A percentile compares a stretch with the other conserved stretches of the same genome.
These are phyloP conservation scores for Fusarium incarnatum DNA, from an alignment of 2,329 filamentous ascomycete species.

Conservation along the genomic window DNA sequence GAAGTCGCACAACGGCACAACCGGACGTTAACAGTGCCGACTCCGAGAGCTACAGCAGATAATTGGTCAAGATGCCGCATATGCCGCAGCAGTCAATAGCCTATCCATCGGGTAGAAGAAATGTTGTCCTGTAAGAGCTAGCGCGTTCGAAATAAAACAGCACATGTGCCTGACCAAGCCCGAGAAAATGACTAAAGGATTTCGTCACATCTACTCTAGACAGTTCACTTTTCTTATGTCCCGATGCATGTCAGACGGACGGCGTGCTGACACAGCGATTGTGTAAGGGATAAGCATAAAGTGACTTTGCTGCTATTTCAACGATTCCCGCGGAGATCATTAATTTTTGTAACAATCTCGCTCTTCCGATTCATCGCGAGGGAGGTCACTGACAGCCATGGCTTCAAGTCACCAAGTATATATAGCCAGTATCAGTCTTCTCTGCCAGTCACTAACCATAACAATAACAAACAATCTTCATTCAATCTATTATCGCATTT, in stretches of 20 bases:
- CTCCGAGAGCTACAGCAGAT: neutral
- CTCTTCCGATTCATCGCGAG: neutral
- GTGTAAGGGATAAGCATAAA: neutral
- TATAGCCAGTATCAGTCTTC: neutral
- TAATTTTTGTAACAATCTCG: neutral
- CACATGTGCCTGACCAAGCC: too few species aligned
- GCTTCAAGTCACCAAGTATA: neutral
- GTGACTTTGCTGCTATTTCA: neutral
- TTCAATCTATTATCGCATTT: neutral
- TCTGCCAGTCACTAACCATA: accelerated
- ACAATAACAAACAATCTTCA: neutral
- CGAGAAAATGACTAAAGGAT: neutral
- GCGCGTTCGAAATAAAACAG: neutral
- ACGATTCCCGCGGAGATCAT: neutral
- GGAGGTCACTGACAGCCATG: neutral
- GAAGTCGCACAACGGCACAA: neutral
- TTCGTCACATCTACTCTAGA: neutral
- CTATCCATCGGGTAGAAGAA: neutral
- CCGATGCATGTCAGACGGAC: neutral
- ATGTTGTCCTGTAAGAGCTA: neutral
- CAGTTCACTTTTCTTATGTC: neutral
- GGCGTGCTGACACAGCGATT: neutral
- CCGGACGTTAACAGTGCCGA: neutral
- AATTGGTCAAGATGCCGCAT: neutral
- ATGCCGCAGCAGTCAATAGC: neutral